These are phyloP conservation scores for Solanum aculeatissimum DNA, from an alignment of 305 asterid genomes.

Conservation along the genomic window DNA sequence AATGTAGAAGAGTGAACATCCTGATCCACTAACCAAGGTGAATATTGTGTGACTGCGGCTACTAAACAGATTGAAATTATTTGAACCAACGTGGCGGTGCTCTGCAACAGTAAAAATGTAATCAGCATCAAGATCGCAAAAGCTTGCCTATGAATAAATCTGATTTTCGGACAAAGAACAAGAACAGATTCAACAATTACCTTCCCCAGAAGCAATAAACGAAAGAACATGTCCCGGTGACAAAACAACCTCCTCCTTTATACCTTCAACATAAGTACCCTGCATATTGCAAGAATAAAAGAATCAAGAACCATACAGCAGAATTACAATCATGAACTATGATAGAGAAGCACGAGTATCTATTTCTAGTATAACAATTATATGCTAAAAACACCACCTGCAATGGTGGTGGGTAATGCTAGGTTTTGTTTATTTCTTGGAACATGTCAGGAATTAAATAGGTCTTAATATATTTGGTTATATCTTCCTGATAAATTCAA, in stretches of 20 bases:
- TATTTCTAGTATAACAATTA: background rate
- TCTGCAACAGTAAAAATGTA: slow-evolving; percentile 48
- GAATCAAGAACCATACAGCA: background rate
- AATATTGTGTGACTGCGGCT: slow-evolving; percentile 99
- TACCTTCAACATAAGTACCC: slow-evolving; percentile 99
- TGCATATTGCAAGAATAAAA: slow-evolving; percentile 15
- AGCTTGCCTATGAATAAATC: background rate
- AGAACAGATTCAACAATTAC: slow-evolving; percentile 19
- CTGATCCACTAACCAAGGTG: slow-evolving; percentile 58
- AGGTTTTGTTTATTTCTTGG: background rate
- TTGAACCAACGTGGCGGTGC: slow-evolving; percentile 99
- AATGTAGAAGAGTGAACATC: background rate
- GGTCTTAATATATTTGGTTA: background rate
- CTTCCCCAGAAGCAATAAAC: slow-evolving; percentile 99
- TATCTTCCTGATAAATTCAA: background rate
- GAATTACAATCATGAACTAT: background rate
- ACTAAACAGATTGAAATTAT: slow-evolving; percentile 94
- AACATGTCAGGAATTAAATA: background rate
- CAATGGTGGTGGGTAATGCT: background rate
- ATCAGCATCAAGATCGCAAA: background rate
- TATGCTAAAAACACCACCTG: background rate
- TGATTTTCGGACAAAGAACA: slow-evolving; percentile 1
- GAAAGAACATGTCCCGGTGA: slow-evolving; percentile 99
- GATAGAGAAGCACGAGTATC: background rate
- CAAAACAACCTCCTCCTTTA: slow-evolving; percentile 95